A percentile compares a stretch with the other conserved stretches of the same genome.
These are phyloP conservation scores for Dothistroma septosporum DNA, from an alignment of 2,329 filamentous ascomycete genomes.

Conservation along the genomic window DNA sequence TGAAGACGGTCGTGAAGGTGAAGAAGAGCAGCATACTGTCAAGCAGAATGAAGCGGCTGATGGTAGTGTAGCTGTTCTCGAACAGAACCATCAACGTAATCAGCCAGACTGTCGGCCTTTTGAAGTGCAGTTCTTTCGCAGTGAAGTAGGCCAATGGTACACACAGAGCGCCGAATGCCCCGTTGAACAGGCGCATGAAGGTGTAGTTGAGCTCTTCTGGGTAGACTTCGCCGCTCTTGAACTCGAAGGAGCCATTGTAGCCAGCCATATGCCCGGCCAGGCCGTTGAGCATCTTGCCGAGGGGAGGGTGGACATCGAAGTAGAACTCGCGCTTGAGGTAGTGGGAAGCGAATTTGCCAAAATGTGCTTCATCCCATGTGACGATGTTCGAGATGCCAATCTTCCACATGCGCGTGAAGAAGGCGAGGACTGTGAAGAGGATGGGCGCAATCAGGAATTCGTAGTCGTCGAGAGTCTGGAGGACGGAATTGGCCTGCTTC, in stretches of 20 bases:
- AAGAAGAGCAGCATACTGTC: slow-evolving; percentile 99
- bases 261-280: slow-evolving; percentile 93
- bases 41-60: slow-evolving; percentile 94
- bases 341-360: slow-evolving; percentile 97
- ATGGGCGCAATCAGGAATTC: slow-evolving; percentile 62
- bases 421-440: slow-evolving; percentile 58
- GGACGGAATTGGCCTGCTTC: slow-evolving; percentile 49
- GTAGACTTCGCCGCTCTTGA: slow-evolving; percentile 97
- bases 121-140: slow-evolving; percentile 82
- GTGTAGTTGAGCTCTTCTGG: slow-evolving; percentile 92
- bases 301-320: slow-evolving; percentile 92
- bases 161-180: slow-evolving; percentile 86
- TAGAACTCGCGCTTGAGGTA: slow-evolving; percentile 99
- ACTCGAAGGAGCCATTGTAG: slow-evolving; percentile 98
- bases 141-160: slow-evolving; percentile 95
- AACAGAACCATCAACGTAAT: slow-evolving; percentile 95
- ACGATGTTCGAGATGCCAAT: slow-evolving; percentile 67
- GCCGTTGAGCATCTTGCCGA: slow-evolving; percentile 97
- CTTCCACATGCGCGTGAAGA: slow-evolving; percentile 65
- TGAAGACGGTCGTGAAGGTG: slow-evolving; percentile 94
- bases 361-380: slow-evolving; percentile 75
- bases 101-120: slow-evolving; percentile 84
- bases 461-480: slow-evolving; percentile 60
- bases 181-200: slow-evolving; percentile 98
- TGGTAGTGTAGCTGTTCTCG: slow-evolving; percentile 99